Conservation (phyloP, 129 eudicot species). For the Centaurea solstitialis region DNA sequence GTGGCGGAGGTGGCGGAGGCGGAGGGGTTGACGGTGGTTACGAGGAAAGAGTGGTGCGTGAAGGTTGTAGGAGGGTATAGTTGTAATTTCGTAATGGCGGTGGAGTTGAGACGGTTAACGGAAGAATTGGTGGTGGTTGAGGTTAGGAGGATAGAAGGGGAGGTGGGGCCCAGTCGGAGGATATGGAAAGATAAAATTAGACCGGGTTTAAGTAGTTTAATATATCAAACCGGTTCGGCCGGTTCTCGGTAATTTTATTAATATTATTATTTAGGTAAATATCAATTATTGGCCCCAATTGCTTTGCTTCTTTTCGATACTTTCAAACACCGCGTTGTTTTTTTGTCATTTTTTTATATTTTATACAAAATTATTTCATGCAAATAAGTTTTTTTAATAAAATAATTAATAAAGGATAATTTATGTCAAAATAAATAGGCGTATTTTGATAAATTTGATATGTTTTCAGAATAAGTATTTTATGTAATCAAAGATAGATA, state of each 20-base stretch:
- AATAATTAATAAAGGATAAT: not conserved
- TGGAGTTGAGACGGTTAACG: conserved; percentile 57
- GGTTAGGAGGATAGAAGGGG: conserved; percentile 38
- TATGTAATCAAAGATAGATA: not conserved
- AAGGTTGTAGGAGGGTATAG: conserved; percentile 50
- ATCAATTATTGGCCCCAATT: conserved; percentile 24
- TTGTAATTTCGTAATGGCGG: conserved; percentile 39
- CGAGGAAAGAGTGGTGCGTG: conserved; percentile 31
- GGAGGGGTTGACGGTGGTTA: conserved; percentile 42
- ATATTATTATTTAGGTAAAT: not conserved
- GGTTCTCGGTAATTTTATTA: conserved; percentile 11
- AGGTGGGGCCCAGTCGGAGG: conserved; percentile 32
- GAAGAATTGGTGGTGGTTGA: conserved; percentile 65
- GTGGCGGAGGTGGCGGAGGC: conserved; percentile 49
- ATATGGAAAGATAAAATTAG: conserved; percentile 61
- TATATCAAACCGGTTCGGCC: conserved; percentile 37
- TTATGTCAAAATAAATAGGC: too few relatives aligned
- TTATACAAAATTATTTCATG: not conserved
- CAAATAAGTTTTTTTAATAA: not conserved
- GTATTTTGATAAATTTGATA: not conserved
- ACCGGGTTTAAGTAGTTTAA: conserved; percentile 37
- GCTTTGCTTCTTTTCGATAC: not conserved
- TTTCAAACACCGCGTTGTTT: not conserved
- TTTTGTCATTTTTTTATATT: not conserved
- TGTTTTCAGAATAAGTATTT: too few relatives aligned